Evolutionary conservation across 2,329 filamentous ascomycete species (phyloP).

Genomic region (Pseudopithomyces chartarum): DNA sequence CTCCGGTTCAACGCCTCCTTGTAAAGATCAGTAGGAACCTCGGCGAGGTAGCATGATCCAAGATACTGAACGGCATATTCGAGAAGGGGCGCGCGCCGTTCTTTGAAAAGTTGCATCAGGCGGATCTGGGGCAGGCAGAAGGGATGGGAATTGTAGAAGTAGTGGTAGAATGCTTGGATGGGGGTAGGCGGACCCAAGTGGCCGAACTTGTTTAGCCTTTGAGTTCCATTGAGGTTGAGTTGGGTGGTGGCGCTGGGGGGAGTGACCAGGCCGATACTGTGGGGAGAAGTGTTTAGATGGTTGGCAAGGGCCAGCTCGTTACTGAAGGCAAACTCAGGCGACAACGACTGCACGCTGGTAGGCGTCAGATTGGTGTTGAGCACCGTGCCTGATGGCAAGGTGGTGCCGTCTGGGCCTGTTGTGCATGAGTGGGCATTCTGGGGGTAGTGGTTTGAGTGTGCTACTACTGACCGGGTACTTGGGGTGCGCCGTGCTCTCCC

Average conservation of each 20-base stretch:
- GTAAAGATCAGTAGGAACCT: slow-evolving; percentile 52
- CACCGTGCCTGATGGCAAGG: slow-evolving; percentile 15
- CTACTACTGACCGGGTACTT: slow-evolving; percentile 24
- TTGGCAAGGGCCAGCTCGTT: slow-evolving; percentile 28
- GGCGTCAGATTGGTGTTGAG: slow-evolving; percentile 16
- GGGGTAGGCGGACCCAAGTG: slow-evolving; percentile 35
- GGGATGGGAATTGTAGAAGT: slow-evolving; percentile 61
- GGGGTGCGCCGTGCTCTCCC: slow-evolving; percentile 34
- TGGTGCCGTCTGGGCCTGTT: slow-evolving; percentile 17
- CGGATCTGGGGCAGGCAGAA: slow-evolving; percentile 57
- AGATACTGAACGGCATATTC: slow-evolving; percentile 62
- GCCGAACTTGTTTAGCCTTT: slow-evolving; percentile 35
- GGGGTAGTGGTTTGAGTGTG: not conserved
- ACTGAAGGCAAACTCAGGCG: slow-evolving; percentile 38
- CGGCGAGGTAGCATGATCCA: slow-evolving; percentile 59
- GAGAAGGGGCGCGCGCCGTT: slow-evolving; percentile 47
- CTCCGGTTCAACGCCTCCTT: slow-evolving; percentile 43
- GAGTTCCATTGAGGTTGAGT: slow-evolving; percentile 39
- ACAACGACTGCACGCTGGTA: slow-evolving; percentile 31
- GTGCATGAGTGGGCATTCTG: slow-evolving; percentile 7
- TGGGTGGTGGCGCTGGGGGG: slow-evolving; percentile 29
- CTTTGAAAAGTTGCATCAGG: slow-evolving; percentile 50
- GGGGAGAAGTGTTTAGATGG: slow-evolving; percentile 28
- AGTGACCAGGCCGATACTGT: slow-evolving; percentile 23
- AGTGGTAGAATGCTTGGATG: slow-evolving; percentile 49